phyloP scores from a whole-genome alignment of 192 early-diverging fungal genomes.

The Backusella circina region DNA sequence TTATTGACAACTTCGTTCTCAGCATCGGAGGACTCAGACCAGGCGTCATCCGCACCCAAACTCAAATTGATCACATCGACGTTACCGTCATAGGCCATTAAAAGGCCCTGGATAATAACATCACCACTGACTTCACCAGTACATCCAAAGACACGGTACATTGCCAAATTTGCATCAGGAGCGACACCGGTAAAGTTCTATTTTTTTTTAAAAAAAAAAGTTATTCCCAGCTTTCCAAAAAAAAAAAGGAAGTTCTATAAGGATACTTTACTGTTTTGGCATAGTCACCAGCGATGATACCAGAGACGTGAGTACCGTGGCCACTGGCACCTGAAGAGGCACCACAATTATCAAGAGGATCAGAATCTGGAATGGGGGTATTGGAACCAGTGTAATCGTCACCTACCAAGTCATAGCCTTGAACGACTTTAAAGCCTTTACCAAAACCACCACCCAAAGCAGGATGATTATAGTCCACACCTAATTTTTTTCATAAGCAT shows the following conservation, averaged over 20 bases:
- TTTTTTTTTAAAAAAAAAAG: not conserved
- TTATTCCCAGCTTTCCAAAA: not conserved
- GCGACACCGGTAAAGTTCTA: slow-evolving; percentile 61
- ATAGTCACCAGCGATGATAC: slow-evolving; percentile 53
- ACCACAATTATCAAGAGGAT: slow-evolving; percentile 54
- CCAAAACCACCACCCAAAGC: slow-evolving; percentile 68
- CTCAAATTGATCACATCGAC: slow-evolving; percentile 79
- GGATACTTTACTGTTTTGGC: slow-evolving; percentile 19
- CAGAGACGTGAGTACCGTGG: slow-evolving; percentile 69
- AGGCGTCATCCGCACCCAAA: slow-evolving; percentile 64
- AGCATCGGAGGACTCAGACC: slow-evolving; percentile 48
- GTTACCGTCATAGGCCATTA: slow-evolving; percentile 60
- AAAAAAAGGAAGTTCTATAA: not conserved
- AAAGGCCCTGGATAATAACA: slow-evolving; percentile 72
- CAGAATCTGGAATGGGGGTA: slow-evolving; percentile 22
- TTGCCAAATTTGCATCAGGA: slow-evolving; percentile 64
- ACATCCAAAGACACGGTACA: slow-evolving; percentile 85
- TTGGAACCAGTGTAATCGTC: slow-evolving; percentile 36
- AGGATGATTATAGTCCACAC: slow-evolving; percentile 60
- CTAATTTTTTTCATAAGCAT: not conserved
- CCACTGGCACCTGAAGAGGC: slow-evolving; percentile 10
- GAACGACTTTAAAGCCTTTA: slow-evolving; percentile 49
- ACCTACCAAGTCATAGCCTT: slow-evolving; percentile 65
- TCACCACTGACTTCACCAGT: slow-evolving; percentile 60
- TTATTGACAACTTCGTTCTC: slow-evolving; percentile 52